These are phyloP conservation scores for Pestalotiopsis sp. DNA, from an alignment of 2,329 filamentous ascomycete genomes.

Conservation along the genomic window DNA sequence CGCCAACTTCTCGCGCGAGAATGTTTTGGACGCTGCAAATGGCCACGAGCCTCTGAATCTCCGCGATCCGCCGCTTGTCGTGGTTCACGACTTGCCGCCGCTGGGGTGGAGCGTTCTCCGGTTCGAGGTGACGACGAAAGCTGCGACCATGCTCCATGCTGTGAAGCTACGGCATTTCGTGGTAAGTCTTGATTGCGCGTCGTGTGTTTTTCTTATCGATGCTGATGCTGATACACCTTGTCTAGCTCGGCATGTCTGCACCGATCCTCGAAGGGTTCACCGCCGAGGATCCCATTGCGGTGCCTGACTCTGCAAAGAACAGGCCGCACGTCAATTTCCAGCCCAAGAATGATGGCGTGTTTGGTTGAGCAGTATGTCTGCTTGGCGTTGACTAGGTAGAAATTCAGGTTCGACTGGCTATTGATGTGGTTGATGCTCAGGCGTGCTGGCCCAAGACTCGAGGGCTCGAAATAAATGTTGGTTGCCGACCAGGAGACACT, in stretches of 20 bases:
- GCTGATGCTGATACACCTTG: background rate
- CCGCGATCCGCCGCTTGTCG: constrained; percentile 12
- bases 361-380: constrained; percentile 7
- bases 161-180: constrained; percentile 17
- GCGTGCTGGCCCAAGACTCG: too few relatives aligned
- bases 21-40: constrained; percentile 10
- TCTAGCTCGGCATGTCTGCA: constrained; percentile 12
- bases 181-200: constrained; percentile 8
- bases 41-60: constrained; percentile 16
- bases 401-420: too few relatives aligned
- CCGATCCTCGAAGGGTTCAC: constrained; percentile 13
- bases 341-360: constrained; percentile 17
- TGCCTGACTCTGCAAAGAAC: constrained; percentile 11
- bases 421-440: too few relatives aligned
- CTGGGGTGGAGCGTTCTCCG: constrained; percentile 18
- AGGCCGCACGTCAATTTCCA: constrained; percentile 18
- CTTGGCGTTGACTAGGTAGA: too few relatives aligned
- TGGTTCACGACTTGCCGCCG: constrained; percentile 17
- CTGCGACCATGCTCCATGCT: constrained; percentile 17
- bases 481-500: too few relatives aligned
- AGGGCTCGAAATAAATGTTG: too few relatives aligned
- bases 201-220: background rate
- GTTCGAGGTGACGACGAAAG: constrained; percentile 13
- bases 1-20: constrained; percentile 10
- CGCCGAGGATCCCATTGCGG: constrained; percentile 1